A percentile compares a stretch with the other conserved stretches of the same genome.
These are phyloP conservation scores for Apiospora sp. DNA, from an alignment of 2,329 filamentous ascomycete genomes.

Conservation along the genomic window DNA sequence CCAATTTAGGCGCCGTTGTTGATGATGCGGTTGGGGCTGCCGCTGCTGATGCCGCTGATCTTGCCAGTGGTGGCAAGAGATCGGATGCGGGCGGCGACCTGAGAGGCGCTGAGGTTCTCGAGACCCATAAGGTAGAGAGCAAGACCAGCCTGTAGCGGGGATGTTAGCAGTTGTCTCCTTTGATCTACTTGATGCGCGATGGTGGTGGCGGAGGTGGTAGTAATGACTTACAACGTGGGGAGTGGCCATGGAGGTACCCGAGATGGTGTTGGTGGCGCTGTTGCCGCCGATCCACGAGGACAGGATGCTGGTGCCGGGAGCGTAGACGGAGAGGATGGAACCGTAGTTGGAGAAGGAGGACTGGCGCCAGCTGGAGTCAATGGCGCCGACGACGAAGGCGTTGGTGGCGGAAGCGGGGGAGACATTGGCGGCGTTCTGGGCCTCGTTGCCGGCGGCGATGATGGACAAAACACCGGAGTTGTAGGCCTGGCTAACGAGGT, in stretches of 20 bases:
- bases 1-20: slow-evolving; percentile 24
- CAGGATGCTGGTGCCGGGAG: slow-evolving; percentile 50
- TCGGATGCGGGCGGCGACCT: slow-evolving; percentile 35
- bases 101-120: slow-evolving; percentile 48
- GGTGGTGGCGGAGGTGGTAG: background rate
- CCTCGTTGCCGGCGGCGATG: slow-evolving; percentile 64
- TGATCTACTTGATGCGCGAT: background rate
- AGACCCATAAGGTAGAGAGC: slow-evolving; percentile 61
- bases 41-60: slow-evolving; percentile 23
- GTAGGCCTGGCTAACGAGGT: slow-evolving; percentile 56
- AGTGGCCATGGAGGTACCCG: slow-evolving; percentile 69
- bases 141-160: slow-evolving; percentile 52
- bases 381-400: slow-evolving; percentile 61
- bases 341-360: slow-evolving; percentile 61
- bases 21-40: slow-evolving; percentile 26
- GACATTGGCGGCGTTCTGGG: slow-evolving; percentile 44
- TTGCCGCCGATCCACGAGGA: slow-evolving; percentile 52
- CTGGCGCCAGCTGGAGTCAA: slow-evolving; percentile 48
- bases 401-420: slow-evolving; percentile 59
- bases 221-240: slow-evolving; percentile 57
- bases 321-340: slow-evolving; percentile 50
- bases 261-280: slow-evolving; percentile 52
- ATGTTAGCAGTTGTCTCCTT: background rate
- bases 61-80: slow-evolving; percentile 23
- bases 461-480: slow-evolving; percentile 58